Evolutionary conservation across 2,329 filamentous ascomycete species (phyloP), one percentile per base, ranked within the genome.

Genomic region (Cordyceps farinosa): DNA sequence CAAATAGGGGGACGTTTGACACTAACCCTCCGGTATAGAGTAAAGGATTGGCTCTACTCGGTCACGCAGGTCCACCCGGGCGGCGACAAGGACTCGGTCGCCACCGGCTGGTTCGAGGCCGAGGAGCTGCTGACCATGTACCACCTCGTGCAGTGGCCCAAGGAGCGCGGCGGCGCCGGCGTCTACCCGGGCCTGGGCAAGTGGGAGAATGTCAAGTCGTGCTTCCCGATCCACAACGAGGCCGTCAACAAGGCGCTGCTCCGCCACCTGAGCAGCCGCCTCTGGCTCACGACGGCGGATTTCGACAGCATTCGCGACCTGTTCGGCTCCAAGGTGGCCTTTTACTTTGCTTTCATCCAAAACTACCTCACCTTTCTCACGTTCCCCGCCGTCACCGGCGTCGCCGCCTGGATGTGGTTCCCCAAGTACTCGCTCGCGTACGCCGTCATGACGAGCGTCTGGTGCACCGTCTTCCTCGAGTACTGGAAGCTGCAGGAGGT

Each of bases 301-400:
- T 75, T 89, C 4, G 87, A 89, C 69, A 74, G 78, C 10, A 86
- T 90, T 53, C 80, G 87, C 10, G 78, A 88, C 65, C 73, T 87
- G 3, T 85, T 87, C 68, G 88, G 87, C 9, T 79, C 87, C 65
- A 87, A 88, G 75, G 73, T 91, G 60, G 90, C 88, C 3, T 92
- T 90, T 70, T 93, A 93, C 75, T 93, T 91, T 71, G 89, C 89
- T n/a, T 93, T 92, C 68, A 88, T 90, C 30, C 90, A 92, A 69
- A 86, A 84, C 15, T 93, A 93, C 71, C 88, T 90, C 64, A 77
- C 83, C 42, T 91, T 92, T 69, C 79, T 93, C 22, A 75, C 86
- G 3, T 88, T 91, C 60, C 89, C 89, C 0, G 88, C 90, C 8
- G 79, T 79, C 2, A 87, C 90, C 34, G 90, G 90, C 1, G 74